These are phyloP conservation scores for Cadophora gregata DNA, from an alignment of 2,329 filamentous ascomycete species.

Conservation along the genomic window DNA sequence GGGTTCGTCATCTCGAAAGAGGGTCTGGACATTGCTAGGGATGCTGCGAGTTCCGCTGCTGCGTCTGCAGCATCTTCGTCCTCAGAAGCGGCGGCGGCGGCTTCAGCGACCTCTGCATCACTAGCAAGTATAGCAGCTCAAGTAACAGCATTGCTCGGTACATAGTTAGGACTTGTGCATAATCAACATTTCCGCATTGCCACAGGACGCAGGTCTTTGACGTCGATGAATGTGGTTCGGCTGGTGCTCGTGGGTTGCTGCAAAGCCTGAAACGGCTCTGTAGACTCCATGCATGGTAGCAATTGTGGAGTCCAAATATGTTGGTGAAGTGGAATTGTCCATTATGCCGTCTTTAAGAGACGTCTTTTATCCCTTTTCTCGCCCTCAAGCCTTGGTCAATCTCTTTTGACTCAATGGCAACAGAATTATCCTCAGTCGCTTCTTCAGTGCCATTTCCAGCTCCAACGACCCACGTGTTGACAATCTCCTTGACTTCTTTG, in stretches of 20 bases:
- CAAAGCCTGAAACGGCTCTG: no score
- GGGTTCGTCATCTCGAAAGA: not conserved
- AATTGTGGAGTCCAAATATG: no score
- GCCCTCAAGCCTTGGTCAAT: not conserved
- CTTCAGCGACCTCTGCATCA: not conserved
- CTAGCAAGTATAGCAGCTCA: not conserved
- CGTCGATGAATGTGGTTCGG: no score
- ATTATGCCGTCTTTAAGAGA: conserved; percentile 2
- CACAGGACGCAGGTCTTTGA: no score
- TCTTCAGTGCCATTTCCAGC: conserved; percentile 42
- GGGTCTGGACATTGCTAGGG: conserved; percentile 1
- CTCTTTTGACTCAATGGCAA: conserved; percentile 16
- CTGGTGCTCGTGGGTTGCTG: no score
- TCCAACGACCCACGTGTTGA: conserved; percentile 73
- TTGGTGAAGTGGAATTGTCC: no score
- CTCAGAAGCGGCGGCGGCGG: not conserved
- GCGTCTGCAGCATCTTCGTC: not conserved
- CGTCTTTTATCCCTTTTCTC: conserved; percentile 5
- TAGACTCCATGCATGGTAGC: no score
- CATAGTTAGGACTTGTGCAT: not conserved
- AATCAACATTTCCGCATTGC: no score
- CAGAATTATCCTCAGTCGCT: conserved; percentile 9
- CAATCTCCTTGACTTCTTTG: conserved; percentile 70
- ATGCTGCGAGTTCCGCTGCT: not conserved
- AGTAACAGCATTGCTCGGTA: not conserved